phyloP scores from a whole-genome alignment of 257 asterid genomes.

The Fraxinus excelsior region DNA sequence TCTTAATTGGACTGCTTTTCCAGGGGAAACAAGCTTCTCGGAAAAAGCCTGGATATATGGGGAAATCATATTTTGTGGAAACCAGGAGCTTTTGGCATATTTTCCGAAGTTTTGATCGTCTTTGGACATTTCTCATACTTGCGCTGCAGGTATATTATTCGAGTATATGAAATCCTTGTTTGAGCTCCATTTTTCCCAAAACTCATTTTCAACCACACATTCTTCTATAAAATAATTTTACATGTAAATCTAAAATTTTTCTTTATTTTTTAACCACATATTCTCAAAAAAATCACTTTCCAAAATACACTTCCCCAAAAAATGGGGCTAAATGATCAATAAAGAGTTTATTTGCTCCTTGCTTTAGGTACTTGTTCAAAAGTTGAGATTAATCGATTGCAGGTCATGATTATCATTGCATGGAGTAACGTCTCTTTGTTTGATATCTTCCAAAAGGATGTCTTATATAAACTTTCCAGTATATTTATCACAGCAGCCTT shows the following conservation, averaged over 20 bases:
- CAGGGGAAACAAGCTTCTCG: constrained; percentile 43
- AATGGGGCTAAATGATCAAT: background rate
- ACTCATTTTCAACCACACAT: too few relatives aligned
- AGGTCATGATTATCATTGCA: constrained; percentile 59
- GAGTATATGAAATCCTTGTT: background rate
- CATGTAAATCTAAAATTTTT: too few relatives aligned
- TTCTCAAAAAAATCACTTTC: too few relatives aligned
- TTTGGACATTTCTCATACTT: constrained; percentile 66
- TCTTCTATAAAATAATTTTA: too few relatives aligned
- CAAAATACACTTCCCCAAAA: too few relatives aligned
- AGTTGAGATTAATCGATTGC: constrained; percentile 34
- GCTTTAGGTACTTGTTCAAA: constrained; percentile 20
- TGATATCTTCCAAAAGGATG: constrained; percentile 59
- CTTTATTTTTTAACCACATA: too few relatives aligned
- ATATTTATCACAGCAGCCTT: constrained; percentile 90
- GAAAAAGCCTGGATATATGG: constrained; percentile 43
- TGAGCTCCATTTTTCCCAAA: too few relatives aligned
- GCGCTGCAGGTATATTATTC: constrained; percentile 50
- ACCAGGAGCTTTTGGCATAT: constrained; percentile 71
- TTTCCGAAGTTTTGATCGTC: constrained; percentile 70
- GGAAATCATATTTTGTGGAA: constrained; percentile 77
- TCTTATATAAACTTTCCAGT: constrained; percentile 66
- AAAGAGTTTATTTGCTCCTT: background rate
- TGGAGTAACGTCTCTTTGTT: constrained; percentile 63
- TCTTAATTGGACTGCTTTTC: constrained; percentile 19